A percentile compares a stretch with the other conserved stretches of the same genome.
phyloP scores from a whole-genome alignment of 345 rosid genomes.

The Mallotus nudiflorus region DNA sequence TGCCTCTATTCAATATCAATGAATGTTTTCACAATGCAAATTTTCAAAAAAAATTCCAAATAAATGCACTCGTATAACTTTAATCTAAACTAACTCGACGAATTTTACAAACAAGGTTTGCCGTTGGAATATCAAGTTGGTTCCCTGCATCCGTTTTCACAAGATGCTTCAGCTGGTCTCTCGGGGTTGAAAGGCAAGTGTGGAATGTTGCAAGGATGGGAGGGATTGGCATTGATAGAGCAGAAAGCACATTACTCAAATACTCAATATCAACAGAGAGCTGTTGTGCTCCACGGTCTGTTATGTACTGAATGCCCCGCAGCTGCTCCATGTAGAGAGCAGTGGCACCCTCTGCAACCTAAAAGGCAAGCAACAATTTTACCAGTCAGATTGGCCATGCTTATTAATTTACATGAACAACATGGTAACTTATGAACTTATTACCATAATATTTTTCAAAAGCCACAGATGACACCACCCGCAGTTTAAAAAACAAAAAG shows the following conservation, averaged over 20 bases:
- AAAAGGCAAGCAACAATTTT: background rate
- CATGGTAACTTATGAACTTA: too few species aligned
- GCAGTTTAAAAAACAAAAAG: background rate
- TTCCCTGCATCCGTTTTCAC: slow-evolving; percentile 67
- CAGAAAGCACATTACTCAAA: slow-evolving; percentile 91
- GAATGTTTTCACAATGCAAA: too few species aligned
- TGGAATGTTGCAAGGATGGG: slow-evolving; percentile 75
- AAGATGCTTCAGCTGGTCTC: slow-evolving; percentile 69
- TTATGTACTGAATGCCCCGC: slow-evolving; percentile 78
- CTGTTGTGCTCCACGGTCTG: slow-evolving; percentile 94
- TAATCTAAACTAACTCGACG: slow-evolving; percentile 79
- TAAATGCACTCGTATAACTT: background rate
- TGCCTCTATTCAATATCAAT: too few species aligned
- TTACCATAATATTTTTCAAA: background rate
- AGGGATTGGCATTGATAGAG: slow-evolving; percentile 85
- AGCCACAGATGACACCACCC: background rate
- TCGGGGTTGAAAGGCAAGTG: slow-evolving; percentile 78
- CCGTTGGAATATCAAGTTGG: slow-evolving; percentile 78
- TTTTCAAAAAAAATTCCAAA: too few species aligned
- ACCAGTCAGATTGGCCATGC: background rate
- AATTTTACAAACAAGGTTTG: slow-evolving; percentile 82
- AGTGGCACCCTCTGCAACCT: slow-evolving; percentile 97
- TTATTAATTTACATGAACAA: background rate
- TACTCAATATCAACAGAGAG: slow-evolving; percentile 90
- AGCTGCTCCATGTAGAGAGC: slow-evolving; percentile 92